Conservation (phyloP, 129 eudicot genomes). For the Smallanthus sonchifolius region DNA sequence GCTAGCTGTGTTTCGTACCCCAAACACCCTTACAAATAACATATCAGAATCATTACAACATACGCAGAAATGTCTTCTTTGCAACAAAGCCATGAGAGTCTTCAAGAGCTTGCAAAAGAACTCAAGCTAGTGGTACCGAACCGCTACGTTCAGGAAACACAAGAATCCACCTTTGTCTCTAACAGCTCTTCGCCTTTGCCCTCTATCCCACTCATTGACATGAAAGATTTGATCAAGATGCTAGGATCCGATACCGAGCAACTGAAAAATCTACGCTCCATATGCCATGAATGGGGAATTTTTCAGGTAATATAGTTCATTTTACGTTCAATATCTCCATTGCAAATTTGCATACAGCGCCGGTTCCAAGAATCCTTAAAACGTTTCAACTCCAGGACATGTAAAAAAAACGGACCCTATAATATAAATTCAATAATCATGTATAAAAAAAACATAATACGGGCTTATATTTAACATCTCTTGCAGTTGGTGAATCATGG, state of each 20-base stretch:
- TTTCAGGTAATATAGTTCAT: constrained; percentile 35
- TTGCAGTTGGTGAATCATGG: constrained; percentile 55
- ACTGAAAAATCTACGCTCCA: background rate
- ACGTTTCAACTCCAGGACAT: too few species aligned
- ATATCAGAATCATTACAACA: background rate
- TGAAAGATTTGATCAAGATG: constrained; percentile 29
- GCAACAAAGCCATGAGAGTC: constrained; percentile 24
- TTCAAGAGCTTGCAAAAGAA: constrained; percentile 43
- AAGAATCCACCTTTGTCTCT: constrained; percentile 26
- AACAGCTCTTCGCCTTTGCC: constrained; percentile 13
- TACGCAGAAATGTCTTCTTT: constrained; percentile 17
- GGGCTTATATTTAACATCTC: background rate
- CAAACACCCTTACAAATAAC: constrained; percentile 6
- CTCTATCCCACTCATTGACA: constrained; percentile 45
- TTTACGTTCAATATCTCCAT: background rate
- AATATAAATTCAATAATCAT: too few species aligned
- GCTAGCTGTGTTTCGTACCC: background rate
- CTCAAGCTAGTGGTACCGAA: constrained; percentile 23
- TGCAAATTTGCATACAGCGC: background rate
- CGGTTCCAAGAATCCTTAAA: too few species aligned
- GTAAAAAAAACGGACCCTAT: too few species aligned
- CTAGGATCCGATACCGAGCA: constrained; percentile 6
- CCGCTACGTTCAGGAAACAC: constrained; percentile 25
- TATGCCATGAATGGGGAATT: constrained; percentile 51
- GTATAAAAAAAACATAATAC: too few species aligned